phyloP scores from a whole-genome alignment of 345 rosid species.

The Erucastrum elatum region DNA sequence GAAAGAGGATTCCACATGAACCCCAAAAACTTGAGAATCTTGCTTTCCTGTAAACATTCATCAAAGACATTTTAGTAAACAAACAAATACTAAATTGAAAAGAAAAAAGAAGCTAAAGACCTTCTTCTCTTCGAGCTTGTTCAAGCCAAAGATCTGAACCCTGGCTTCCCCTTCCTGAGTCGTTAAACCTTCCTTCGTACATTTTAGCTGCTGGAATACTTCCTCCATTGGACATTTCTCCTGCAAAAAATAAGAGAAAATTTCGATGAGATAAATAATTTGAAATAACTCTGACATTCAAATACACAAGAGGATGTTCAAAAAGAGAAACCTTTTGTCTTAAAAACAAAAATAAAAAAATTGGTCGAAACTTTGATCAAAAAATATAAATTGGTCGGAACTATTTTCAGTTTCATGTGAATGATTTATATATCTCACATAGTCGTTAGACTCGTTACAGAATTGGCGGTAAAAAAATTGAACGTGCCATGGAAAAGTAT shows the following conservation, averaged over 20 bases:
- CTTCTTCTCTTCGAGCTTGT: no score
- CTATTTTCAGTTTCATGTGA: neutral
- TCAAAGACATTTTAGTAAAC: no score
- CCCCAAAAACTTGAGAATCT: no score
- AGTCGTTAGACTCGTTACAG: neutral
- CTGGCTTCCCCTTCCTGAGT: constrained; percentile 68
- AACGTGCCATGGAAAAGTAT: constrained; percentile 42
- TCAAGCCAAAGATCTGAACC: constrained; percentile 53
- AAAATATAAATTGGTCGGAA: neutral
- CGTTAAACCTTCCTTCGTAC: constrained; percentile 61
- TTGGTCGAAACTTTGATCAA: no score
- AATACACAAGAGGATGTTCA: neutral
- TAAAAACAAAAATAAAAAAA: neutral
- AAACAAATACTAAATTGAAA: no score
- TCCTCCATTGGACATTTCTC: constrained; percentile 81
- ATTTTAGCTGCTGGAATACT: constrained; percentile 90
- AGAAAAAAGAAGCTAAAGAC: no score
- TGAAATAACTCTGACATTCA: neutral
- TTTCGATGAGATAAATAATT: neutral
- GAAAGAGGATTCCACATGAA: no score
- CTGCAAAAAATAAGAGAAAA: constrained; percentile 36
- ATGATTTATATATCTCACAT: neutral
- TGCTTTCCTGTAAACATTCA: no score
- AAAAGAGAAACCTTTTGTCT: constrained; percentile 5
- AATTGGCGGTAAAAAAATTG: neutral